A percentile compares a stretch with the other conserved stretches of the same genome.
Conservation (phyloP, 2,329 filamentous ascomycete genomes). For the Trichothecium roseum region DNA sequence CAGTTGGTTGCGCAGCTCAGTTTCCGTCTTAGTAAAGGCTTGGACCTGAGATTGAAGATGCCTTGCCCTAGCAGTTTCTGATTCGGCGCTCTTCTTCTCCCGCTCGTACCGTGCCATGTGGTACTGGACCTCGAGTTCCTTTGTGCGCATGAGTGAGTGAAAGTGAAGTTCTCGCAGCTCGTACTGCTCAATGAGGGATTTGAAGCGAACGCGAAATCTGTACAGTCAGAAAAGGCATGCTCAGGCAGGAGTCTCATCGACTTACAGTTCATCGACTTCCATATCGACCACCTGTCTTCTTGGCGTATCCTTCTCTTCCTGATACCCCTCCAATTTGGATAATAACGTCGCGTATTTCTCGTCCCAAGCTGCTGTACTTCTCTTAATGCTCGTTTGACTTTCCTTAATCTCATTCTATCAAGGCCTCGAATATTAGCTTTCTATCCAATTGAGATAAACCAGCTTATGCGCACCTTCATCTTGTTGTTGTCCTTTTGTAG, state of each 20-base stretch:
- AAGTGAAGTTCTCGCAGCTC: slow-evolving; percentile 93
- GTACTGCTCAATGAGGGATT: slow-evolving; percentile 93
- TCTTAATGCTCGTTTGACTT: slow-evolving; percentile 74
- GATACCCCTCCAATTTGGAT: slow-evolving; percentile 76
- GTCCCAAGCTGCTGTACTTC: slow-evolving; percentile 74
- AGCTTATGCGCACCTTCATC: slow-evolving; percentile 60
- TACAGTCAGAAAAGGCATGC: slow-evolving; percentile 4
- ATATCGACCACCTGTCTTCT: slow-evolving; percentile 73
- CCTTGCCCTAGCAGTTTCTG: slow-evolving; percentile 68
- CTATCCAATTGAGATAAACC: not conserved
- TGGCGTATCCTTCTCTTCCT: slow-evolving; percentile 76
- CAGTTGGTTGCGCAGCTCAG: slow-evolving; percentile 84
- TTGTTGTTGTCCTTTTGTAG: slow-evolving; percentile 97
- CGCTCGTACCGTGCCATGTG: slow-evolving; percentile 82
- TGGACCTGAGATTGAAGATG: slow-evolving; percentile 86
- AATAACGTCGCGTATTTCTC: slow-evolving; percentile 73
- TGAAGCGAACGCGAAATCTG: slow-evolving; percentile 78
- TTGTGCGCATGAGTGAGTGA: slow-evolving; percentile 81
- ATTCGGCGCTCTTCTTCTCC: slow-evolving; percentile 79
- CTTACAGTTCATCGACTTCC: slow-evolving; percentile 81
- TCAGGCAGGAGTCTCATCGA: slow-evolving; percentile 7
- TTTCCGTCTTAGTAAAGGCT: slow-evolving; percentile 92
- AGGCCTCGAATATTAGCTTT: slow-evolving; percentile 2
- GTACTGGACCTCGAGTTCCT: slow-evolving; percentile 91
- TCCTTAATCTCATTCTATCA: slow-evolving; percentile 82